Evolutionary conservation across 805 yeast genomes (phyloP).

Genomic region (Cyberlindnera nakhonratchasimensis): DNA sequence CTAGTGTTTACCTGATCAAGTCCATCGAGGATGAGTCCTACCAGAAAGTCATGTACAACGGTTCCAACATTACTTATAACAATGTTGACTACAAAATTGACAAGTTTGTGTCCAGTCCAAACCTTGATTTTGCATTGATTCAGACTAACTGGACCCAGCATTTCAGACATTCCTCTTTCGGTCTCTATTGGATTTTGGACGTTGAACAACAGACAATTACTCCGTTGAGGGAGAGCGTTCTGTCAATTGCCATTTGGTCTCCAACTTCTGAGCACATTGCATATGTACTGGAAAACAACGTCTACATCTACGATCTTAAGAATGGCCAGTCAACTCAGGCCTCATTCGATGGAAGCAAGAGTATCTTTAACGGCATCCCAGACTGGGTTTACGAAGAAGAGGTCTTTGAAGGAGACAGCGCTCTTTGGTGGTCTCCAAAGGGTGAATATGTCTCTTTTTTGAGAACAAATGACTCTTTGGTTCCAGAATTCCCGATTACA

Average conservation of each 20-base stretch:
- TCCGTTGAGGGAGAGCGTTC: constrained; percentile 29
- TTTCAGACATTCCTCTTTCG: constrained; percentile 51
- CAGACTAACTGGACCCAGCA: constrained; percentile 59
- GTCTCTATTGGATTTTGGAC: constrained; percentile 41
- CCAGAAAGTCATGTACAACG: constrained; percentile 46
- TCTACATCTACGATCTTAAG: constrained; percentile 49
- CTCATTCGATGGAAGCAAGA: constrained; percentile 67
- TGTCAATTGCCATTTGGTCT: constrained; percentile 62
- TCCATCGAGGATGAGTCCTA: constrained; percentile 44
- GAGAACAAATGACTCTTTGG: constrained; percentile 68
- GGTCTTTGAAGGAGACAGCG: constrained; percentile 64
- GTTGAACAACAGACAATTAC: constrained; percentile 27
- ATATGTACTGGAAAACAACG: constrained; percentile 64
- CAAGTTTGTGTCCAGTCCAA: constrained; percentile 60
- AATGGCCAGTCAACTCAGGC: constrained; percentile 35
- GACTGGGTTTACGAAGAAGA: constrained; percentile 97
- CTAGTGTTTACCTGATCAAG: constrained; percentile 51
- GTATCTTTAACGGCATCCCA: constrained; percentile 81
- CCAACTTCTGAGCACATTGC: constrained; percentile 67
- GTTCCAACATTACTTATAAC: constrained; percentile 41
- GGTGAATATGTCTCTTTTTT: constrained; percentile 64
- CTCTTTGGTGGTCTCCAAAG: constrained; percentile 85
- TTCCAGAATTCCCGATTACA: constrained; percentile 70
- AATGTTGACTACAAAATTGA: constrained; percentile 45
- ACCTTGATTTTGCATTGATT: constrained; percentile 54